phyloP scores from a whole-genome alignment of 768 basidiomycete genomes.

The Suillus clintonianus region DNA sequence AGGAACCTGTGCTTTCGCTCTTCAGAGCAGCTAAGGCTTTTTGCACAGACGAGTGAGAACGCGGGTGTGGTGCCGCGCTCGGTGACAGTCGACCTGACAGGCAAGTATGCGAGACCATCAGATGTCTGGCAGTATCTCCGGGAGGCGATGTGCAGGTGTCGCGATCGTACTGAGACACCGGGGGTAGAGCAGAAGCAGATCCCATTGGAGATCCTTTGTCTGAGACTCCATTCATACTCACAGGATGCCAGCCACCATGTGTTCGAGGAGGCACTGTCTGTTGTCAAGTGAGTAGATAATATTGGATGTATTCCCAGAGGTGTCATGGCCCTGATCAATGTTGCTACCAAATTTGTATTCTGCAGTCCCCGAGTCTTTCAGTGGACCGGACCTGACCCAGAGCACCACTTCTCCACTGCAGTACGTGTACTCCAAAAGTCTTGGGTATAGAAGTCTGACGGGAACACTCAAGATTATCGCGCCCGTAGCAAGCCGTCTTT shows the following conservation, averaged over 20 bases:
- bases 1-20: constrained; percentile 27
- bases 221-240: constrained; percentile 43
- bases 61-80: constrained; percentile 26
- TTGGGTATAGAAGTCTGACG: neutral
- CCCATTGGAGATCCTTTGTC: constrained; percentile 31
- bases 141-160: constrained; percentile 28
- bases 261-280: constrained; percentile 34
- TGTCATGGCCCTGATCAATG: constrained; percentile 1
- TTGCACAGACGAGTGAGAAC: constrained; percentile 6
- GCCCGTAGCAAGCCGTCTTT: constrained; percentile 22
- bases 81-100: constrained; percentile 30
- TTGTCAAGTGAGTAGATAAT: constrained; percentile 37
- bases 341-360: neutral
- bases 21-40: constrained; percentile 20
- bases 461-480: constrained; percentile 24
- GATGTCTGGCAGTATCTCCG: constrained; percentile 28
- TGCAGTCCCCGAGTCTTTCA: constrained; percentile 48
- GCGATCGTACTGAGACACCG: constrained; percentile 5
- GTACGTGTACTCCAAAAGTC: constrained; percentile 35
- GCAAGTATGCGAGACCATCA: constrained; percentile 27
- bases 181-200: constrained; percentile 3
- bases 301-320: neutral
- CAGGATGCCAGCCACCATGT: constrained; percentile 28
- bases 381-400: constrained; percentile 65
- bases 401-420: constrained; percentile 63